Evolutionary conservation across 768 basidiomycete species (phyloP).

Genomic region (Mycena leptocephala): DNA sequence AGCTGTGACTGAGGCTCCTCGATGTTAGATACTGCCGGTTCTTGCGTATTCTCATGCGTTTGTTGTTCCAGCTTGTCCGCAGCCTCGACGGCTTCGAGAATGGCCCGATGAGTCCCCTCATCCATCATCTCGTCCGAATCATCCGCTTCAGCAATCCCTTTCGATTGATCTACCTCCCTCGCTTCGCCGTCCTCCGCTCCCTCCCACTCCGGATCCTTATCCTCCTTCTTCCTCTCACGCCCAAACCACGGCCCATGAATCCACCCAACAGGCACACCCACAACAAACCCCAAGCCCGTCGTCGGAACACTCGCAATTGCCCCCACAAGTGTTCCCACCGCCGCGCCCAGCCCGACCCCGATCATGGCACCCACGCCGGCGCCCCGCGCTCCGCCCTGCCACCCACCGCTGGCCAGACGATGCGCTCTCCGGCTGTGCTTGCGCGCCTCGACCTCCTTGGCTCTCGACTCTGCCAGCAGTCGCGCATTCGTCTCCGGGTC

Average conservation of each 20-base stretch:
- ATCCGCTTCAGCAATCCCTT: constrained; percentile 2
- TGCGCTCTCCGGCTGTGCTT: constrained; percentile 24
- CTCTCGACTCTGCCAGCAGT: constrained; percentile 16
- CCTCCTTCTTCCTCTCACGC: background rate
- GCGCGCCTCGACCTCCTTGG: constrained; percentile 22
- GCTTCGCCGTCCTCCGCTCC: constrained; percentile 12
- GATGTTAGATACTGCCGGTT: background rate
- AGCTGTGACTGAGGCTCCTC: constrained; percentile 12
- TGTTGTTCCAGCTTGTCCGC: constrained; percentile 14
- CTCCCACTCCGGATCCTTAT: background rate
- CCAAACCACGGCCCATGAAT: constrained; percentile 30
- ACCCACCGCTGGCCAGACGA: constrained; percentile 22
- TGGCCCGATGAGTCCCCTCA: constrained; percentile 19
- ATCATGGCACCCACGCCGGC: constrained; percentile 5
- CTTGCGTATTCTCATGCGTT: constrained; percentile 16
- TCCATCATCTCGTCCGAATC: constrained; percentile 18
- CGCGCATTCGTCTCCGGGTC: constrained; percentile 12
- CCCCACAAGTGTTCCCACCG: constrained; percentile 22
- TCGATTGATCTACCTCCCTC: constrained; percentile 2
- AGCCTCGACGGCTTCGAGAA: constrained; percentile 25
- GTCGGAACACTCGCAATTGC: constrained; percentile 26
- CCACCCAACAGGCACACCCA: constrained; percentile 25
- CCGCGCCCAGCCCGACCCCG: constrained; percentile 20
- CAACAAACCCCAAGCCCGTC: constrained; percentile 16
- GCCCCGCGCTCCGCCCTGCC: constrained; percentile 21